phyloP scores from a whole-genome alignment of 2,329 filamentous ascomycete genomes.

The Sclerotiophoma versabilis region DNA sequence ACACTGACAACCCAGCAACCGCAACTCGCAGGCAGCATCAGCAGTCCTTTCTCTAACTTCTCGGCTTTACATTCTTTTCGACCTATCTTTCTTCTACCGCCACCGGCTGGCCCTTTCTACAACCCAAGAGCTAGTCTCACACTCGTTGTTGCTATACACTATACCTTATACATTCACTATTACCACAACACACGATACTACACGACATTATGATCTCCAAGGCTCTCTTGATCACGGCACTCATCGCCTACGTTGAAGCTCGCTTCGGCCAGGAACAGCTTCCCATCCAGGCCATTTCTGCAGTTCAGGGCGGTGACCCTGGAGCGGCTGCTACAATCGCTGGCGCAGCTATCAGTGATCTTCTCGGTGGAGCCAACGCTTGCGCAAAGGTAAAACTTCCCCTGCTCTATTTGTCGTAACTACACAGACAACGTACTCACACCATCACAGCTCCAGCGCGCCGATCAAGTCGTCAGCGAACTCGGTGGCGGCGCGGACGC shows the following conservation, averaged over 20 bases:
- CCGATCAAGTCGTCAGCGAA: constrained; percentile 68
- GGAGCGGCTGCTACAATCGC: constrained; percentile 70
- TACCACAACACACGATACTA: constrained; percentile 25
- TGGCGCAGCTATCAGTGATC: constrained; percentile 66
- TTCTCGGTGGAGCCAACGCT: constrained; percentile 70
- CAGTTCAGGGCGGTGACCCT: constrained; percentile 62
- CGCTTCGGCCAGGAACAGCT: constrained; percentile 70
- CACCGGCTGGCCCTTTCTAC: constrained; percentile 43
- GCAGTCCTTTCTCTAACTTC: constrained; percentile 29
- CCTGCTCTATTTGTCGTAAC: no score
- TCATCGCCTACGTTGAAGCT: constrained; percentile 47
- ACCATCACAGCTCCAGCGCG: constrained; percentile 61
- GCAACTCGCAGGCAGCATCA: constrained; percentile 34
- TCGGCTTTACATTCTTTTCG: constrained; percentile 30
- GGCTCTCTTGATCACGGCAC: constrained; percentile 36
- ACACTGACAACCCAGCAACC: constrained; percentile 35
- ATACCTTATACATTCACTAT: constrained; percentile 19
- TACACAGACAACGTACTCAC: constrained; percentile 22
- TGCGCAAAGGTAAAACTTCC: constrained; percentile 65
- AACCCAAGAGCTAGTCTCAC: constrained; percentile 48
- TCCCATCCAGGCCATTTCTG: constrained; percentile 62
- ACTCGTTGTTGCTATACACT: constrained; percentile 20
- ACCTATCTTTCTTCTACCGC: constrained; percentile 32
- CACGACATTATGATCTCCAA: constrained; percentile 45
- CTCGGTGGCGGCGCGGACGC: constrained; percentile 68